A percentile compares a stretch with the other conserved stretches of the same genome.
Conservation (phyloP, 768 basidiomycete species). For the Mycena polygramma region DNA sequence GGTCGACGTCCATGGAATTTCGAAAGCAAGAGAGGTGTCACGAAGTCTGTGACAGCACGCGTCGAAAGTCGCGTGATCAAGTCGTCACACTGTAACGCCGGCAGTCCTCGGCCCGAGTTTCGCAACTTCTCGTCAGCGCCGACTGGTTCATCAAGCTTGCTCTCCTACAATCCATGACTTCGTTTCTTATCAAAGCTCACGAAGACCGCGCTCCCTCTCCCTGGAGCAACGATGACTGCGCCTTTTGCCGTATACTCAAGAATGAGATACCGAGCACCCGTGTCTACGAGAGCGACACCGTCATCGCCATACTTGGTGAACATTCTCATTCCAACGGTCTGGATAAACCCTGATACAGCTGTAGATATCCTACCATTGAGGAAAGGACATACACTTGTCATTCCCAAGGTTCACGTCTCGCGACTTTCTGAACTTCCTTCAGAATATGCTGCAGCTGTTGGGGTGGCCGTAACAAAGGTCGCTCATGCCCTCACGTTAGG, state of each 20-base stretch:
- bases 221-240: constrained; percentile 63
- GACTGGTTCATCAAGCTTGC: too few species aligned
- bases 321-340: too few species aligned
- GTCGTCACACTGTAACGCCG: background rate
- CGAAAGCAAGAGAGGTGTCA: background rate
- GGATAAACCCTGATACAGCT: background rate
- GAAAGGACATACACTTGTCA: constrained; percentile 75
- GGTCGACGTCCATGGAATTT: constrained; percentile 22
- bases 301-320: constrained; percentile 80
- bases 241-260: constrained; percentile 76
- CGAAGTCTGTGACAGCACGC: constrained; percentile 1
- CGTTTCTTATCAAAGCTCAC: constrained; percentile 78
- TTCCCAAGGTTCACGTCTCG: constrained; percentile 75
- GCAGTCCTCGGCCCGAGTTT: too few species aligned
- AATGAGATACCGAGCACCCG: constrained; percentile 60
- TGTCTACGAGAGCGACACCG: constrained; percentile 72
- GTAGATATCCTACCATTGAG: constrained; percentile 78
- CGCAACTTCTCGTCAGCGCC: too few species aligned
- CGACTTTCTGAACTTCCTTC: constrained; percentile 75
- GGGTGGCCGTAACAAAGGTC: constrained; percentile 70
- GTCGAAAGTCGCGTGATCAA: background rate
- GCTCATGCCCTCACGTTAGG: constrained; percentile 75
- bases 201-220: constrained; percentile 57
- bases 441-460: constrained; percentile 70
- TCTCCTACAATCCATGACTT: constrained; percentile 64